Conservation (phyloP, 805 yeast species). For the Metschnikowia matae region DNA sequence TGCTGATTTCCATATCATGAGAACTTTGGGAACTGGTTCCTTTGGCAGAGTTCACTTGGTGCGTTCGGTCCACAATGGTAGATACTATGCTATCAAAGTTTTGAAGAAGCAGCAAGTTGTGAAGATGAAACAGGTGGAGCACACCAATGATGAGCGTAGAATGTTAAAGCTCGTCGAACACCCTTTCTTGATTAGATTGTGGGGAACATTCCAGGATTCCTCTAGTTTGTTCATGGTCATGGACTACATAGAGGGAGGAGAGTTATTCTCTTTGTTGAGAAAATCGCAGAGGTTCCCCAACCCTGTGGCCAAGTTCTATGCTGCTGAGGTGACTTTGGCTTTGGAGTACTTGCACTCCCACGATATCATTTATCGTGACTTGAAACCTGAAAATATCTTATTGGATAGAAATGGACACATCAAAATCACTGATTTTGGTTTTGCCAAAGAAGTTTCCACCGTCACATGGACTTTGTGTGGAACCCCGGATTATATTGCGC, state of each 20-base stretch:
- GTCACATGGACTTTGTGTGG: constrained; percentile 63
- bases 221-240: constrained; percentile 56
- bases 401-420: constrained; percentile 58
- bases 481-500: constrained; percentile 63
- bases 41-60: constrained; percentile 60
- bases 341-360: constrained; percentile 56
- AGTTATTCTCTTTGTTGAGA: constrained; percentile 51
- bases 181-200: constrained; percentile 58
- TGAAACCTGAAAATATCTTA: constrained; percentile 58
- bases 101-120: constrained; percentile 55
- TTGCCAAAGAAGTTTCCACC: constrained; percentile 57
- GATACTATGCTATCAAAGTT: constrained; percentile 58
- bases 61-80: constrained; percentile 53
- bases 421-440: constrained; percentile 59
- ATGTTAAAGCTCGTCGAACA: constrained; percentile 57
- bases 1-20: constrained; percentile 50
- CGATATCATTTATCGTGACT: constrained; percentile 56
- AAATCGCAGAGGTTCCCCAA: constrained; percentile 58
- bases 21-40: constrained; percentile 60
- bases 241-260: constrained; percentile 67
- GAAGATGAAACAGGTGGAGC: constrained; percentile 60
- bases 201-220: constrained; percentile 65
- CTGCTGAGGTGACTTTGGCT: constrained; percentile 58
- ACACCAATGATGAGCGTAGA: constrained; percentile 58
- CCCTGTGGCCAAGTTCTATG: constrained; percentile 61